Percentiles rank a stretch among this genome's conserved stretches.
phyloP scores from a whole-genome alignment of 2,329 filamentous ascomycete species.

The Hortaea werneckii region DNA sequence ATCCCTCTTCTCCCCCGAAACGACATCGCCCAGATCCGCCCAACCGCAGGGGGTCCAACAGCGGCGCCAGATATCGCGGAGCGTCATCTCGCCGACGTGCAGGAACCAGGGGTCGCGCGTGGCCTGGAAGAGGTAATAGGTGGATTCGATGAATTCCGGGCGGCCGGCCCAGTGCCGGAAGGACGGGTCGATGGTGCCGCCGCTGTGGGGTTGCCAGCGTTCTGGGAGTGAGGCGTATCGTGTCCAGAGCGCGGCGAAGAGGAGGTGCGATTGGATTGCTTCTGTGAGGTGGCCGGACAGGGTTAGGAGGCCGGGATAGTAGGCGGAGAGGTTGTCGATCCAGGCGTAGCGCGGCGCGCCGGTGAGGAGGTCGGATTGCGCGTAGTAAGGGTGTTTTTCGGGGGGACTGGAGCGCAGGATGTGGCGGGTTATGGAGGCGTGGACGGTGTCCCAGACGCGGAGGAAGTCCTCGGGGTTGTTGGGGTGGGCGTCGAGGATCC shows the following conservation, averaged over 20 bases:
- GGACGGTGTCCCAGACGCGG: constrained; percentile 72
- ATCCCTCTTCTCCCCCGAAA: constrained; percentile 71
- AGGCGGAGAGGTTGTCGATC: constrained; percentile 93
- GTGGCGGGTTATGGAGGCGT: constrained; percentile 79
- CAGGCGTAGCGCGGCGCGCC: constrained; percentile 83
- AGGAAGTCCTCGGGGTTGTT: constrained; percentile 67
- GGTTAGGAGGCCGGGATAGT: constrained; percentile 81
- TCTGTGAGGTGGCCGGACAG: constrained; percentile 84
- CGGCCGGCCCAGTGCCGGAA: constrained; percentile 91
- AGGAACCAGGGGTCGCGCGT: constrained; percentile 95
- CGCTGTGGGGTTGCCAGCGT: constrained; percentile 49
- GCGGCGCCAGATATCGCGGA: constrained; percentile 74
- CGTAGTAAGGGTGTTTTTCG: constrained; percentile 75
- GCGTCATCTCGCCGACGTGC: constrained; percentile 89
- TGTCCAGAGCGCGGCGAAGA: constrained; percentile 91
- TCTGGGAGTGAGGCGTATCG: constrained; percentile 90
- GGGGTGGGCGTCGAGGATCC: not conserved
- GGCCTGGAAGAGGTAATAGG: constrained; percentile 88
- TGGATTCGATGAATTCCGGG: constrained; percentile 94
- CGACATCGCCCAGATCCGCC: constrained; percentile 61
- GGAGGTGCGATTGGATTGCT: constrained; percentile 77
- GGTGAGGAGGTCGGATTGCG: constrained; percentile 79
- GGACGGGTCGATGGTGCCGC: constrained; percentile 40
- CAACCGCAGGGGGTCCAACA: constrained; percentile 90
- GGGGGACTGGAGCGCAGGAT: constrained; percentile 62